Evolutionary conservation across 2,329 filamentous ascomycete genomes (phyloP).

Genomic region (Pyrenochaeta sp.): DNA sequence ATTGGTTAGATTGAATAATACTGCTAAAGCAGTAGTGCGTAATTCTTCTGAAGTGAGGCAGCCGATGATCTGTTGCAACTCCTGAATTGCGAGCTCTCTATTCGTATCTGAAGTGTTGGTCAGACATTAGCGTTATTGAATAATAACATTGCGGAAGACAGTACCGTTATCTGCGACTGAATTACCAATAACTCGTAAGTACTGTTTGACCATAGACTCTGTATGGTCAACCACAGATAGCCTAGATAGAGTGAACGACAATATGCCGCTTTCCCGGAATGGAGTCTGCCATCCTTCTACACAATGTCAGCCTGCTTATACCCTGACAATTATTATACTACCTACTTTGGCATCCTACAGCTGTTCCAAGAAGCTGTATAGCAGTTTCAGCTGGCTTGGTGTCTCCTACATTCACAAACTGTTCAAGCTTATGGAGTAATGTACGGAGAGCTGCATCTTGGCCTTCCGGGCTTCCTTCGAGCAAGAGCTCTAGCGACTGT

Average conservation of each 20-base stretch:
- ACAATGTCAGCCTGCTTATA: slow-evolving; percentile 31
- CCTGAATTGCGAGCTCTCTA: slow-evolving; percentile 35
- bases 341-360: slow-evolving; percentile 43
- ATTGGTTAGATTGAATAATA: slow-evolving; percentile 56
- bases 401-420: slow-evolving; percentile 15
- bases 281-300: slow-evolving; percentile 42
- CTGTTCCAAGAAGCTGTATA: slow-evolving; percentile 42
- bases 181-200: slow-evolving; percentile 50
- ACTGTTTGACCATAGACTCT: slow-evolving; percentile 40
- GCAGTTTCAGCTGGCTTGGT: slow-evolving; percentile 22
- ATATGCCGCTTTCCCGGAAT: slow-evolving; percentile 38
- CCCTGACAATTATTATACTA: background rate
- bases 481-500: slow-evolving; percentile 23
- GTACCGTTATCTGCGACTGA: slow-evolving; percentile 49
- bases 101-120: slow-evolving; percentile 41
- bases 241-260: slow-evolving; percentile 35
- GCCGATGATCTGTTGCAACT: slow-evolving; percentile 36
- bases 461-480: slow-evolving; percentile 23
- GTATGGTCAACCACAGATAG: slow-evolving; percentile 31
- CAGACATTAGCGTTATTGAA: slow-evolving; percentile 14
- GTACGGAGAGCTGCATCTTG: slow-evolving; percentile 23
- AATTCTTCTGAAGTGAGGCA: slow-evolving; percentile 38
- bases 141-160: slow-evolving; percentile 1
- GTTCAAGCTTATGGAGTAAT: slow-evolving; percentile 24
- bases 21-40: slow-evolving; percentile 45